Conservation (phyloP, 768 basidiomycete genomes). For the Auricularia heimuer region DNA sequence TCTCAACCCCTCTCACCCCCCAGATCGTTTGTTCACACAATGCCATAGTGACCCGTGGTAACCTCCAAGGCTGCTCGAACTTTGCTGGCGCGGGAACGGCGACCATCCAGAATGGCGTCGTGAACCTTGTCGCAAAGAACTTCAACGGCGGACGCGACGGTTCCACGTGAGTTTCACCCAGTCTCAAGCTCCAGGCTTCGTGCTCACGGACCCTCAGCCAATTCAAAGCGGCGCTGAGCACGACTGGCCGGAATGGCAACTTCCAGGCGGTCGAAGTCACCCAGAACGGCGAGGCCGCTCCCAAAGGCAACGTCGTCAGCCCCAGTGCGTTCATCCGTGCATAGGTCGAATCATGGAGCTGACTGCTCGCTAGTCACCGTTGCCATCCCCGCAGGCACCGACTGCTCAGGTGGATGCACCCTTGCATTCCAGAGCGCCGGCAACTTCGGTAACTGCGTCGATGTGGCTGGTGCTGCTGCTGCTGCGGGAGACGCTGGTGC, state of each 20-base stretch:
- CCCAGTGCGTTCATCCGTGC: neutral
- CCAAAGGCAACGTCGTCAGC: neutral
- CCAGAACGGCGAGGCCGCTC: neutral
- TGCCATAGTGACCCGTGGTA: neutral
- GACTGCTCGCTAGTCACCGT: neutral
- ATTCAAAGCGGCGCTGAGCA: neutral
- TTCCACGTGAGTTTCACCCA: neutral
- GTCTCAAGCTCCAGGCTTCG: neutral
- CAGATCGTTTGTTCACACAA: neutral
- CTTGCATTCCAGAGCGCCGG: neutral
- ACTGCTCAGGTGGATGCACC: neutral
- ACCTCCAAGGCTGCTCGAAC: neutral
- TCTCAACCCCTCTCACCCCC: neutral
- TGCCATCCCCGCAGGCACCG: neutral
- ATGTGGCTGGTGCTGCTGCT: neutral
- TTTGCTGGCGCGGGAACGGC: neutral
- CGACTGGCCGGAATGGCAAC: neutral
- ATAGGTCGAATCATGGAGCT: neutral
- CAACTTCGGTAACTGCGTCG: conserved; percentile 1
- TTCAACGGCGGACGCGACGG: conserved; percentile 1
- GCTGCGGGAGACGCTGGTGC: neutral
- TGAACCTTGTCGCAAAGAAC: neutral
- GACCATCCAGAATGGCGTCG: neutral
- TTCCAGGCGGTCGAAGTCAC: neutral
- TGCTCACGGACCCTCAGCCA: neutral